Evolutionary conservation across 169 alveolate genomes (phyloP).

Genomic region (Amoebophrya sp.): DNA sequence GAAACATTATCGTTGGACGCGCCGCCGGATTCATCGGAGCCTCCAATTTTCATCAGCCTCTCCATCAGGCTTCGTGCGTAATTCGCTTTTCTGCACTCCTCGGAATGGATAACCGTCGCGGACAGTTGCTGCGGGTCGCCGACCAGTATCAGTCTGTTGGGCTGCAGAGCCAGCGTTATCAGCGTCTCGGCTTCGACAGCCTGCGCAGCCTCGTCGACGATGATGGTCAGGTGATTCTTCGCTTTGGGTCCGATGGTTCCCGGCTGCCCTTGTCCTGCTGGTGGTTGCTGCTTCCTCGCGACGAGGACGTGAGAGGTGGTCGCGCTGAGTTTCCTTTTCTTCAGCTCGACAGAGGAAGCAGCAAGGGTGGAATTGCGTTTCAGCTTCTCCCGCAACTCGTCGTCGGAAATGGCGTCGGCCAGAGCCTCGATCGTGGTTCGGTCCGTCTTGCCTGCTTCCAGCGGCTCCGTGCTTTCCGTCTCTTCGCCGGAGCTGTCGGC

Average conservation of each 20-base stretch:
- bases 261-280: not conserved
- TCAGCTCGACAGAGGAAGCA: not conserved
- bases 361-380: not conserved
- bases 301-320: not conserved
- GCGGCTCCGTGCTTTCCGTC: too few species aligned
- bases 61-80: not conserved
- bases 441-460: too few species aligned
- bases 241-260: not conserved
- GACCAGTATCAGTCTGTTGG: conserved; percentile 53
- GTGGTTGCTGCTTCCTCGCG: not conserved
- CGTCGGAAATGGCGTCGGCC: too few species aligned
- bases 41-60: not conserved
- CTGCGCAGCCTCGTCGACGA: conserved; percentile 64
- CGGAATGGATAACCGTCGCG: conserved; percentile 46
- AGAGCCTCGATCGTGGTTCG: too few species aligned
- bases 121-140: conserved; percentile 70
- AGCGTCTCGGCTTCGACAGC: conserved; percentile 44
- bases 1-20: too few species aligned
- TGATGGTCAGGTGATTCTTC: not conserved
- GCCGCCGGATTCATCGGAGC: too few species aligned
- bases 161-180: conserved; percentile 38
- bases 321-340: not conserved
- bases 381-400: too few species aligned
- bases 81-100: not conserved
- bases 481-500: too few species aligned